A percentile compares a stretch with the other conserved stretches of the same genome.
Conservation (phyloP, 1,139 yeast genomes). For the Blastobotrys serpentis region DNA sequence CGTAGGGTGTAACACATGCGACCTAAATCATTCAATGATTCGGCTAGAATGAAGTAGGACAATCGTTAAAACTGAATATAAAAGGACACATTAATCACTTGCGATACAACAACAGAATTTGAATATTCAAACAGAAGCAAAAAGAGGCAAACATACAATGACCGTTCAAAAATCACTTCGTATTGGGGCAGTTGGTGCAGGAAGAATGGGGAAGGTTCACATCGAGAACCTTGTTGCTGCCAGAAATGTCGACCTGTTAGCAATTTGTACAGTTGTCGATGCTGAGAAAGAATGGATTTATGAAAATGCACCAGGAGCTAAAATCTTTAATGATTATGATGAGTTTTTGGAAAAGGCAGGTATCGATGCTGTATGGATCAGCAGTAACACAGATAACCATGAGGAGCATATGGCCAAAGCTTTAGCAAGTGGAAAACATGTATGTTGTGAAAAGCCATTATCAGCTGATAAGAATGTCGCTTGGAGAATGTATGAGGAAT, state of each 20-base stretch:
- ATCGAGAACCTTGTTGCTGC: conserved; percentile 17
- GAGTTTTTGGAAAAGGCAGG: conserved; percentile 18
- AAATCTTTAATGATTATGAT: conserved; percentile 21
- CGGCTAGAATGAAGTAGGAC: no score
- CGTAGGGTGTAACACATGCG: no score
- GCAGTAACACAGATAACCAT: conserved; percentile 25
- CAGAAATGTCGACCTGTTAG: conserved; percentile 17
- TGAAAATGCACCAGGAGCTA: conserved; percentile 16
- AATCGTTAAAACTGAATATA: background rate
- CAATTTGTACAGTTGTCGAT: conserved; percentile 21
- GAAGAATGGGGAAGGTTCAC: conserved; percentile 24
- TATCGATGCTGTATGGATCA: conserved; percentile 23
- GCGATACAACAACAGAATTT: no score
- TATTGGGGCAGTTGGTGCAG: conserved; percentile 23
- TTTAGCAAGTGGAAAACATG: conserved; percentile 23
- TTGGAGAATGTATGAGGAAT: conserved; percentile 20
- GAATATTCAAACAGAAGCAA: background rate
- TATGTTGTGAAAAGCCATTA: conserved; percentile 27
- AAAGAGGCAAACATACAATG: background rate
- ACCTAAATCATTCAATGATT: no score
- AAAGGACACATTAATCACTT: no score
- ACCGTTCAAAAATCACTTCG: conserved; percentile 8
- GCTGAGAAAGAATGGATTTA: conserved; percentile 22
- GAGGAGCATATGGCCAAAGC: conserved; percentile 23
- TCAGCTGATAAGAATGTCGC: conserved; percentile 17